Evolutionary conservation across 2,329 filamentous ascomycete species (phyloP), one percentile per base, ranked within the genome.

Genomic region (Fusarium nygamai): DNA sequence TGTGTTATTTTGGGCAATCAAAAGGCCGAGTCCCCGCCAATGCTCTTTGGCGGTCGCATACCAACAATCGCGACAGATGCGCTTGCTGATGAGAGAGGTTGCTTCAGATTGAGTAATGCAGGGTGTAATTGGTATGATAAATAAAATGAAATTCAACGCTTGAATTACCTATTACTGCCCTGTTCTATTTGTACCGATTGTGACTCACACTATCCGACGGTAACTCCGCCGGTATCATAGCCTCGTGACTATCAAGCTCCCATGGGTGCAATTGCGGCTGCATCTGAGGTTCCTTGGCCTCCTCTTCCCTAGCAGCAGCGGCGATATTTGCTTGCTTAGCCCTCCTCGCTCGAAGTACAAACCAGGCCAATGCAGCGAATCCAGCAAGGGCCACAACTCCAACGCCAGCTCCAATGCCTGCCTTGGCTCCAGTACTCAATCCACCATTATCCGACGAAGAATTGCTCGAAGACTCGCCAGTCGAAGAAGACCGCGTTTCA

Each of bases 321-420:
- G 29, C 19, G 2, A 14, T 19, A 44, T 14, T 31, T 3, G 34
- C 29, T 22, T 65, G 17, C 29, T 65, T 66, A 31, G 19, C 20
- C 2, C 61, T 65, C n/a, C 63, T 65, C 41, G 41, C 29, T 9
- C 61, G 60, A 11, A 57, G 24, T 3, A 65, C 29, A 48, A 66
- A 65, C 60, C 64, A 66, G 0, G 17, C 39, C 1, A 65, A n/a
- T 6, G n/a, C 64, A 0, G 22, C 13, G 9, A 66, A 20, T 13
- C 16, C 48, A 31, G 4, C 8, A 47, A 66, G 47, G n/a, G 17
- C 60, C 10, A 3, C 61, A 12, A 65, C 17, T 36, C 60, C 64
- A 43, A 43, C 8, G 2, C 64, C 61, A 8, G 22, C 8, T 1
- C 60, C 60, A 36, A 66, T 64, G 0, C 64, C 64, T 17, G 38